Percentiles rank a stretch among this genome's conserved stretches.
phyloP scores from a whole-genome alignment of 2,329 filamentous ascomycete species.

The Penicillium palitans region DNA sequence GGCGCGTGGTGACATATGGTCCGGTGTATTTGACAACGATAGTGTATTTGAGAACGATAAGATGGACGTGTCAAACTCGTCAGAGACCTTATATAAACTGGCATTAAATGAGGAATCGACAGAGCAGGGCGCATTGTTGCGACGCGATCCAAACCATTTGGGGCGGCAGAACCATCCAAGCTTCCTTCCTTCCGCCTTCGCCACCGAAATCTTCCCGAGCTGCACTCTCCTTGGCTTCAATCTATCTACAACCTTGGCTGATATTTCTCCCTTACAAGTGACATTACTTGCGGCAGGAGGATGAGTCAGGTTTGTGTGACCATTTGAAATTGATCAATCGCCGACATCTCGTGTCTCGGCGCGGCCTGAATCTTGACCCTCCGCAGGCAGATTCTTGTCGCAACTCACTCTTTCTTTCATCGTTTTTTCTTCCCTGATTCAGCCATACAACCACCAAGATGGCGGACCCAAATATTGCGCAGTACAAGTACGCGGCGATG shows the following conservation, averaged over 20 bases:
- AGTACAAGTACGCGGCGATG: constrained; percentile 99
- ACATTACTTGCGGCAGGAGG: constrained; percentile 34
- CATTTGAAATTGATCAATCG: constrained; percentile 26
- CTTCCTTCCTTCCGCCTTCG: constrained; percentile 36
- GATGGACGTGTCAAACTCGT: constrained; percentile 2
- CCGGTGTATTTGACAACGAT: constrained; percentile 27
- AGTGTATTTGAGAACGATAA: constrained; percentile 24
- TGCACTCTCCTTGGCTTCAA: constrained; percentile 26
- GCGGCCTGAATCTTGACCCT: constrained; percentile 36
- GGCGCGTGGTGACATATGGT: constrained; percentile 35
- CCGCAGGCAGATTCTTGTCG: constrained; percentile 33
- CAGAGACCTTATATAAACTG: constrained; percentile 3
- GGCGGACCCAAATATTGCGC: constrained; percentile 76
- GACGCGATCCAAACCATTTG: constrained; percentile 14
- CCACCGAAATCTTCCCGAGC: constrained; percentile 41
- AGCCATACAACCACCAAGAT: constrained; percentile 50
- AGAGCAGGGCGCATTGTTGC: constrained; percentile 29
- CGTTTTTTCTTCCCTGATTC: constrained; percentile 10
- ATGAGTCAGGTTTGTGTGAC: constrained; percentile 42
- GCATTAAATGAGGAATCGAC: constrained; percentile 14
- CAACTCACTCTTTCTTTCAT: constrained; percentile 25
- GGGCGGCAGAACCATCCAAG: constrained; percentile 20
- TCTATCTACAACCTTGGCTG: constrained; percentile 27
- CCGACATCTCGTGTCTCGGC: constrained; percentile 32
- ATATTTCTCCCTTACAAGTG: constrained; percentile 30